phyloP scores from a whole-genome alignment of 164 flowering plant species.

The Stephania japonica region DNA sequence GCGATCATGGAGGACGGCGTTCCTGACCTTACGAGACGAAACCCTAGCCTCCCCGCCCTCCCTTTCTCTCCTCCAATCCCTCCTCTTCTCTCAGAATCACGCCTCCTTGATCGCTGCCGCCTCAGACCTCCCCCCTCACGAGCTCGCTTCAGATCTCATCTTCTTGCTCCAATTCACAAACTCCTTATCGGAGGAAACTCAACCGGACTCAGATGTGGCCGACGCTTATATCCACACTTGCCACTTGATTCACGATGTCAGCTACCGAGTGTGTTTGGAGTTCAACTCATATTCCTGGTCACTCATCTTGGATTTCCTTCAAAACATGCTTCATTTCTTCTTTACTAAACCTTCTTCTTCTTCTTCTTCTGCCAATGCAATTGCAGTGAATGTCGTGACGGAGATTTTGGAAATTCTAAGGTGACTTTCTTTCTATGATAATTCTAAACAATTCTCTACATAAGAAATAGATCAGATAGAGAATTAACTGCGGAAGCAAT shows the following conservation, averaged over 20 bases:
- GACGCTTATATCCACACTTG: slow-evolving; percentile 21
- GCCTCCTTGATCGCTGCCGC: slow-evolving; percentile 47
- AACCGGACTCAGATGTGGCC: slow-evolving; percentile 19
- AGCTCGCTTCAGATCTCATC: slow-evolving; percentile 65
- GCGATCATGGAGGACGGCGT: slow-evolving; percentile 76
- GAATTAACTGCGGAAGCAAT: too few relatives aligned
- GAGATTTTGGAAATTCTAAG: slow-evolving; percentile 54
- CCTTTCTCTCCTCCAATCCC: slow-evolving; percentile 39
- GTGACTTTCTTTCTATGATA: slow-evolving; percentile 25
- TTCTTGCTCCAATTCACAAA: slow-evolving; percentile 51
- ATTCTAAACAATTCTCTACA: background rate
- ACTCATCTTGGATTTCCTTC: slow-evolving; percentile 40
- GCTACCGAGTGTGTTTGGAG: slow-evolving; percentile 33
- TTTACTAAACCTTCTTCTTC: slow-evolving; percentile 23
- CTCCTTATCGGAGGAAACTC: slow-evolving; percentile 10
- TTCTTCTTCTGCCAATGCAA: slow-evolving; percentile 18
- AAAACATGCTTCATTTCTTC: slow-evolving; percentile 30
- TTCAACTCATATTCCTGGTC: slow-evolving; percentile 49
- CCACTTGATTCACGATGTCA: slow-evolving; percentile 44
- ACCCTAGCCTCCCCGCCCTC: slow-evolving; percentile 38
- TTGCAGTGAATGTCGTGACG: slow-evolving; percentile 23
- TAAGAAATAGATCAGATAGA: too few relatives aligned
- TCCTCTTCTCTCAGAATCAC: slow-evolving; percentile 52
- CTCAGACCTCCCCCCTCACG: slow-evolving; percentile 55
- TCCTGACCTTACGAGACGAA: slow-evolving; percentile 85